phyloP scores from a whole-genome alignment of 805 yeast species.

The Spathaspora girioi region DNA sequence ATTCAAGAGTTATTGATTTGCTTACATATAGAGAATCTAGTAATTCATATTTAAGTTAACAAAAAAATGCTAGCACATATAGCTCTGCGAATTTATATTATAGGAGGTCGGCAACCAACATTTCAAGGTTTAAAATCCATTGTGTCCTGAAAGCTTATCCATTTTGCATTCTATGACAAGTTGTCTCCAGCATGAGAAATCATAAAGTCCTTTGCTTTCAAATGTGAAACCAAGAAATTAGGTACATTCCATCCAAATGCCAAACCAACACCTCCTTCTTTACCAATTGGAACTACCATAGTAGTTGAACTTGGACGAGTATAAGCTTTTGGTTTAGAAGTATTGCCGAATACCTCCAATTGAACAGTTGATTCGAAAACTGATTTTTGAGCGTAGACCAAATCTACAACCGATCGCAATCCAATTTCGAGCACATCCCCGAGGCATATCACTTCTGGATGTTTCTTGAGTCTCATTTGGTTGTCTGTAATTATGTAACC shows the following conservation, averaged over 20 bases:
- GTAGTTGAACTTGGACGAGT: conserved; percentile 1
- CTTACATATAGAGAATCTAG: too few species aligned
- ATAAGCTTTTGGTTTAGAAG: conserved; percentile 11
- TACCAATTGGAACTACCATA: conserved; percentile 30
- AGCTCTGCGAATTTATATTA: too few species aligned
- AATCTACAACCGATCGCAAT: conserved; percentile 21
- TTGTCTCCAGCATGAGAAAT: conserved; percentile 18
- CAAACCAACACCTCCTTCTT: conserved; percentile 33
- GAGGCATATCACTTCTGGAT: conserved; percentile 25
- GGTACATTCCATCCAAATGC: conserved; percentile 26
- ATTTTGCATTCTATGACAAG: conserved; percentile 7
- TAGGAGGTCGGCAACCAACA: too few species aligned
- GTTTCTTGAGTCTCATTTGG: conserved; percentile 19
- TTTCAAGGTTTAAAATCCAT: too few species aligned
- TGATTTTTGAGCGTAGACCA: conserved; percentile 18
- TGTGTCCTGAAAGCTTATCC: neutral
- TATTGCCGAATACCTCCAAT: conserved; percentile 10
- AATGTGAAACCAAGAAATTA: conserved; percentile 20
- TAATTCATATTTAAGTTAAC: too few species aligned
- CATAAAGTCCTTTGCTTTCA: conserved; percentile 27
- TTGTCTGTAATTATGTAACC: conserved; percentile 30
- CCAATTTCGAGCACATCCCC: conserved; percentile 32
- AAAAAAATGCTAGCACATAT: too few species aligned
- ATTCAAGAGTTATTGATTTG: too few species aligned
- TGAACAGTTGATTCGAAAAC: conserved; percentile 10